A percentile compares a stretch with the other conserved stretches of the same genome.
Conservation (phyloP, 768 basidiomycete genomes). For the Ramaria sp. region DNA sequence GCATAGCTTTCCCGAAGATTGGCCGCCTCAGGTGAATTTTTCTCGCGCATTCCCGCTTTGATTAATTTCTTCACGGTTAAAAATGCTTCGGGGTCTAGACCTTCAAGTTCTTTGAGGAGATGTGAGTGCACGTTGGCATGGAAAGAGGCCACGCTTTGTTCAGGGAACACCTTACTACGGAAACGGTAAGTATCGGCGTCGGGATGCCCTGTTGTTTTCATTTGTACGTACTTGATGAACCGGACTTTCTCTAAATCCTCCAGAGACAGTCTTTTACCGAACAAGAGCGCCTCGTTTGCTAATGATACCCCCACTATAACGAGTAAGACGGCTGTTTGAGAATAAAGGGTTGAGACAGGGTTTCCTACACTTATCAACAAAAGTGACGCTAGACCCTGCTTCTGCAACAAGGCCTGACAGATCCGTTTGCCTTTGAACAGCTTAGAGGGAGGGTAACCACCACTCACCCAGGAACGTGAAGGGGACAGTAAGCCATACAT, state of each 20-base stretch:
- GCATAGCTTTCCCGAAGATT: slow-evolving; percentile 63
- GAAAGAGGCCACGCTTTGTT: slow-evolving; percentile 39
- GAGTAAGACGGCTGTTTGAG: not conserved
- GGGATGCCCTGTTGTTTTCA: not conserved
- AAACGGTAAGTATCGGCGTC: not conserved
- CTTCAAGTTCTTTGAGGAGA: slow-evolving; percentile 42
- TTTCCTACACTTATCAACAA: slow-evolving; percentile 49
- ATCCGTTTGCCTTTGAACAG: slow-evolving; percentile 3
- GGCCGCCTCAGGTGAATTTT: slow-evolving; percentile 50
- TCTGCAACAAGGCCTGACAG: slow-evolving; percentile 50
- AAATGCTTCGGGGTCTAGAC: slow-evolving; percentile 46
- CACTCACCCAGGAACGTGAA: slow-evolving; percentile 52
- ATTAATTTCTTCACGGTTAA: slow-evolving; percentile 44
- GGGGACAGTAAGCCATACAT: slow-evolving; percentile 51
- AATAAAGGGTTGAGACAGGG: not conserved
- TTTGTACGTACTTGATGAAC: slow-evolving; percentile 45
- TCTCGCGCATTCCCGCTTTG: slow-evolving; percentile 44
- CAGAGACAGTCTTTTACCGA: slow-evolving; percentile 54
- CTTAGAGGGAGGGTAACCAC: slow-evolving; percentile 1
- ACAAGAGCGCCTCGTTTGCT: slow-evolving; percentile 62
- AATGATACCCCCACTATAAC: slow-evolving; percentile 51
- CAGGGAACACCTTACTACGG: slow-evolving; percentile 47
- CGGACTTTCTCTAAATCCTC: slow-evolving; percentile 47
- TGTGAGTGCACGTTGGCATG: slow-evolving; percentile 39
- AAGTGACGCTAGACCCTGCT: slow-evolving; percentile 58